Evolutionary conservation across 2,329 filamentous ascomycete genomes (phyloP).

Genomic region (Aspergillus fumigatus): DNA sequence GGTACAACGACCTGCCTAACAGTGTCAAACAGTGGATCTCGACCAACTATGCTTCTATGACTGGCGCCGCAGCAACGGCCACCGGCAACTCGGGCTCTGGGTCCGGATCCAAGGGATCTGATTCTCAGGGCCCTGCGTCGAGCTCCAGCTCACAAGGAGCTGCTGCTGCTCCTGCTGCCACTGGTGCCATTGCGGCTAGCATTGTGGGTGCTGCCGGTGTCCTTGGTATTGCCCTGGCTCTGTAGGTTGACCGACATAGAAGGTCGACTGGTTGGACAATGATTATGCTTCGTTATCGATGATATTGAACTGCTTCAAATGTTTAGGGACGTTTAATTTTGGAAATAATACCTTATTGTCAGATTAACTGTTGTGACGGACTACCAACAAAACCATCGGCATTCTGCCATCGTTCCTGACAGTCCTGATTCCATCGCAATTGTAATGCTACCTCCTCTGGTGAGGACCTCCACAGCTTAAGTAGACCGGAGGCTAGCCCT

Average conservation of each 20-base stretch:
- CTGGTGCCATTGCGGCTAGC: constrained; percentile 14
- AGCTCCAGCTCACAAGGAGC: constrained; percentile 8
- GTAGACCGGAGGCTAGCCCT: not conserved
- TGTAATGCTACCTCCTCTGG: not conserved
- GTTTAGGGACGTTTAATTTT: not conserved
- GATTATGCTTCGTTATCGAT: not conserved
- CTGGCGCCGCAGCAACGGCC: not conserved
- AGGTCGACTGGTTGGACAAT: not conserved
- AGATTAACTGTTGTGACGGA: not conserved
- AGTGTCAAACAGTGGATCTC: constrained; percentile 24
- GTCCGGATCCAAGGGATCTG: constrained; percentile 3
- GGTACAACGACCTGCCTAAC: constrained; percentile 24
- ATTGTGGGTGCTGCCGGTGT: constrained; percentile 19
- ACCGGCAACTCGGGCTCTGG: constrained; percentile 1
- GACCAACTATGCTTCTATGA: constrained; percentile 1
- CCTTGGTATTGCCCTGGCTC: constrained; percentile 19
- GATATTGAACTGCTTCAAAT: not conserved
- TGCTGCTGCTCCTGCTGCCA: constrained; percentile 14
- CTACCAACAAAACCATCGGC: not conserved
- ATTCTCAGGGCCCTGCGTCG: constrained; percentile 1
- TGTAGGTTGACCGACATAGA: constrained; percentile 9
- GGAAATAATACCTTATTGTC: not conserved
- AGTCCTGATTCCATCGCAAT: not conserved
- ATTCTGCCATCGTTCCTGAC: not conserved
- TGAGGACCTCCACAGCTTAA: not conserved